Evolutionary conservation across 306 rosid species (phyloP), one percentile per base, ranked within the genome.

Genomic region (Senna siamea): DNA sequence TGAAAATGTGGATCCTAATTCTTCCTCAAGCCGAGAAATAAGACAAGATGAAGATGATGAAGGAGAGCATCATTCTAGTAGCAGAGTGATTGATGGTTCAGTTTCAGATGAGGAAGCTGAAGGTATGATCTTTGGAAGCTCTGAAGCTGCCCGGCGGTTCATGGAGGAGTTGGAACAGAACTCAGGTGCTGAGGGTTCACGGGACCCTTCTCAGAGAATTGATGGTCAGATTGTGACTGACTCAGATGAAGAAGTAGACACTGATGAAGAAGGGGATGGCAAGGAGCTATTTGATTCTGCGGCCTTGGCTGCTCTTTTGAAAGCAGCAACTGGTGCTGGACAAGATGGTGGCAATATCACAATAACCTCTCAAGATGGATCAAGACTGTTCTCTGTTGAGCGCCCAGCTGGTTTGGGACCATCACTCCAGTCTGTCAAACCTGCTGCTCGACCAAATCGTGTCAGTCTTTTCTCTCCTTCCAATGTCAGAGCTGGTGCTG

Each of bases 321-420:
- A 90, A 81, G 98, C 98, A 6, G 98, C 98, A 17, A 84, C 92
- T 1, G 92, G 89, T 32, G 89, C 84, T 6, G 89, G 89, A 68
- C 82, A 90, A 37, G 97, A 92, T 69, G 96, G 90, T 26, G 89
- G 92, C 59, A 82, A 81, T 38, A 86, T 92, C 83, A 88, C 99
- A 14, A 78, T 95, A 78, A 86, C 93, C 60, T 74, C 96, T 73
- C 88, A 90, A 63, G 99, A 95, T 83, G 99, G 98, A 34, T 84
- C 98, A 7, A 84, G 88, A 85, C 97, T 95, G 65, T 95, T 95
- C 84, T 92, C 99, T 38, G 90, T 92, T 7, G 99, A 95, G 85
- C 97, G 98, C 38, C 99, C 99, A 12, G 98, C 98, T 80, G 99
- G 99, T 70, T 85, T 95, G 85, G 99, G 99, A 43, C 68, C 92